Base-by-base conservation (phyloP, 441 rosid species). In the Omphalea diandra region DNA sequence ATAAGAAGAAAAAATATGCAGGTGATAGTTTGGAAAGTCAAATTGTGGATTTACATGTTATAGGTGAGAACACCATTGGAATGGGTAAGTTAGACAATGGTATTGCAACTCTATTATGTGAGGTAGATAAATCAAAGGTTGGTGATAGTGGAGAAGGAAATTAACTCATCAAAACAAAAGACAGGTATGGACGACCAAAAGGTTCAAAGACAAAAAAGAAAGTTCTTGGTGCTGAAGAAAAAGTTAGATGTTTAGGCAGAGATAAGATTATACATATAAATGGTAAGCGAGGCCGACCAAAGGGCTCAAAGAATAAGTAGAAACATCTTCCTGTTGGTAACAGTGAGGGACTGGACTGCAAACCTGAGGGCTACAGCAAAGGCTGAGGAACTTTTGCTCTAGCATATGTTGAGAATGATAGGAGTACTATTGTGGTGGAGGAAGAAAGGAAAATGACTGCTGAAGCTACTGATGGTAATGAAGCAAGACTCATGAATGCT, bases 221-320 rank as follows among this genome's bases (percentile, higher is more conserved):
- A n/a, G n/a, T n/a, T n/a, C n/a, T n/a, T n/a, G n/a, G n/a, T n/a
- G n/a, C n/a, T n/a, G n/a, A n/a, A n/a, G n/a, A n/a, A n/a, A n/a
- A n/a, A n/a, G n/a, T n/a, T n/a, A n/a, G n/a, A n/a, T n/a, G n/a
- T n/a, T n/a, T n/a, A n/a, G n/a, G n/a, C n/a, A n/a, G n/a, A n/a
- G n/a, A n/a, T n/a, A n/a, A n/a, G n/a, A n/a, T n/a, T n/a, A n/a
- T n/a, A n/a, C n/a, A n/a, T n/a, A n/a, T n/a, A n/a, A n/a, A n/a
- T n/a, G n/a, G n/a, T n/a, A n/a, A n/a, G 40, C 57, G 56, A 26
- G 73, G 73, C 17, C 63, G 75, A 65, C 75, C 78, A 17, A 74
- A 62, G 55, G 68, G 74, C 59, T 65, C 74, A 7, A 69, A 58
- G 32, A 64, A n/a, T n/a, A 49, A 64, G 76, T 17, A 55, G 32